Evolutionary conservation across 805 yeast species (phyloP).

Genomic region (Ogataea wickerhamii): DNA sequence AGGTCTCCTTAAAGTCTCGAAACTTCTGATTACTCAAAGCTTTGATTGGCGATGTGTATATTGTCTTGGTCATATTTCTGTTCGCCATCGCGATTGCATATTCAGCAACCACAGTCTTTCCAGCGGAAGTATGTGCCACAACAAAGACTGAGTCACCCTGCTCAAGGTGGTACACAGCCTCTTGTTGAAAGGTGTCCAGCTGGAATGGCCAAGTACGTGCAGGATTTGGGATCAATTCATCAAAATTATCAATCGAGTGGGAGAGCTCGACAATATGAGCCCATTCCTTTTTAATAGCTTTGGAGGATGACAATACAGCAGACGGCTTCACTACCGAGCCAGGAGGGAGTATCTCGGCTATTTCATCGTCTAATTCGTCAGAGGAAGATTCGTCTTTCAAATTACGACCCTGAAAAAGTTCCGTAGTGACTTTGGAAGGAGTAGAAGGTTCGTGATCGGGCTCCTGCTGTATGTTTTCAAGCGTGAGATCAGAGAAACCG

Average conservation of each 20-base stretch:
- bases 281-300: conserved; percentile 56
- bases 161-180: conserved; percentile 93
- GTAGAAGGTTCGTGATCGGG: conserved; percentile 8
- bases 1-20: conserved; percentile 19
- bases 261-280: conserved; percentile 92
- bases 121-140: conserved; percentile 98
- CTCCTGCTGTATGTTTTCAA: conserved; percentile 8
- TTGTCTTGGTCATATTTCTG: conserved; percentile 93
- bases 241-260: conserved; percentile 78
- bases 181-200: conserved; percentile 92
- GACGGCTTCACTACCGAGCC: conserved; percentile 27
- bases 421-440: not conserved
- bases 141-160: conserved; percentile 98
- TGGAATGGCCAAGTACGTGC: conserved; percentile 95
- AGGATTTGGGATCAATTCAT: conserved; percentile 86
- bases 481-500: conserved; percentile 10
- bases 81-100: conserved; percentile 97
- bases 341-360: conserved; percentile 28
- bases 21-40: conserved; percentile 19
- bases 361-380: conserved; percentile 24
- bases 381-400: not conserved
- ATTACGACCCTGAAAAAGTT: not conserved
- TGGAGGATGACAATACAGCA: conserved; percentile 6
- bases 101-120: conserved; percentile 97
- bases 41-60: conserved; percentile 79